Percentiles rank a stretch among this genome's conserved stretches.
Evolutionary conservation across 371 early-diverging fungal species (phyloP).

Genomic region (Actinomucor elegans): DNA sequence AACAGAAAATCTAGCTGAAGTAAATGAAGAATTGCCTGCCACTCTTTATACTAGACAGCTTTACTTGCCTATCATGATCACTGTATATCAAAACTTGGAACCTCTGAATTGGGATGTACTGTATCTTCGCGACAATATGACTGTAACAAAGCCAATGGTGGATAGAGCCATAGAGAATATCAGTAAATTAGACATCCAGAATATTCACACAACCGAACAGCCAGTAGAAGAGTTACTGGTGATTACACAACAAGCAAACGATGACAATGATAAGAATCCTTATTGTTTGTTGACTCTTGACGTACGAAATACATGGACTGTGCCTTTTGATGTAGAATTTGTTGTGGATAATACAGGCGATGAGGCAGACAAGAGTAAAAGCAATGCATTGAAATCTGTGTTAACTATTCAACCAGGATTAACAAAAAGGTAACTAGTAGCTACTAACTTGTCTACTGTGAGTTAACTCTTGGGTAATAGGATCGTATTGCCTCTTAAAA

Average conservation of each 20-base stretch:
- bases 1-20: not conserved
- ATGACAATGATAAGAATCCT: conserved; percentile 45
- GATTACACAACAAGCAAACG: conserved; percentile 16
- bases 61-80: conserved; percentile 70
- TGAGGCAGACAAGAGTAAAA: not conserved
- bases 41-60: conserved; percentile 72
- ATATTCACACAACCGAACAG: conserved; percentile 6
- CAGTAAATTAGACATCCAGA: not conserved
- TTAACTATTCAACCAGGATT: conserved; percentile 37
- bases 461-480: too few species aligned
- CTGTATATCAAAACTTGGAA: conserved; percentile 71
- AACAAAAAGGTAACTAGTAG: conserved; percentile 26
- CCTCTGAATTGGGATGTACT: conserved; percentile 71
- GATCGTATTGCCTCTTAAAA: conserved; percentile 70
- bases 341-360: conserved; percentile 49
- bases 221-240: conserved; percentile 24
- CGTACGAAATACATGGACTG: conserved; percentile 74
- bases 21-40: conserved; percentile 21
- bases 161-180: conserved; percentile 21
- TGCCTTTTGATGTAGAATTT: conserved; percentile 70
- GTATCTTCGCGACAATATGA: conserved; percentile 48
- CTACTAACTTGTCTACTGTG: too few species aligned
- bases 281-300: conserved; percentile 80
- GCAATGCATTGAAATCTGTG: not conserved
- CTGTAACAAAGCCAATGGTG: conserved; percentile 14